phyloP scores from a whole-genome alignment of 345 rosid genomes.

The Eucalyptus viminalis region DNA sequence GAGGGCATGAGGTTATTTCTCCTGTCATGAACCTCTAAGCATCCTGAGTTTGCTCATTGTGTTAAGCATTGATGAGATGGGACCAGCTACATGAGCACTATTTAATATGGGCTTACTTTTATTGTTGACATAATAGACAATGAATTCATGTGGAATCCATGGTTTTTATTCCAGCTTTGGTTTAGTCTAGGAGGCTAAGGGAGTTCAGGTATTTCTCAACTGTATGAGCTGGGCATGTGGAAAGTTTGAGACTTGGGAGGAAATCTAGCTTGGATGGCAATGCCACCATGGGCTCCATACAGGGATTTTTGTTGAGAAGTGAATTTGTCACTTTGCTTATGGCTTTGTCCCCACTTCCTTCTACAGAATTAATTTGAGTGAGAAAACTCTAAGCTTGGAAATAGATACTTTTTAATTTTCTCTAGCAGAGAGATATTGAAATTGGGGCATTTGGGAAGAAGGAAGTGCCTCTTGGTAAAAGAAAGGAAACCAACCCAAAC shows the following conservation, averaged over 20 bases:
- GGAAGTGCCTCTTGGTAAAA: background rate
- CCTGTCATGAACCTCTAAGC: rapidly evolving
- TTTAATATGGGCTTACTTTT: no score
- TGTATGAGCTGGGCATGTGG: background rate
- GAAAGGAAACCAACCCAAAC: no score
- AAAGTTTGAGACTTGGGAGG: background rate
- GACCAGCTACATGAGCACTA: no score
- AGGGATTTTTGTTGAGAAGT: background rate
- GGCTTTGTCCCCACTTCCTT: no score
- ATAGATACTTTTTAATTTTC: rapidly evolving
- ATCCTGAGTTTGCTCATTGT: no score
- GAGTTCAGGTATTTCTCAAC: background rate
- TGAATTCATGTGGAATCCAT: background rate
- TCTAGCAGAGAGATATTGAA: background rate
- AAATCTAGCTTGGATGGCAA: background rate
- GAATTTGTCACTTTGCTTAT: no score
- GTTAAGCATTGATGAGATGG: no score
- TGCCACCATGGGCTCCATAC: background rate
- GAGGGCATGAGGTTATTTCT: no score
- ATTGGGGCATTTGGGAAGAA: background rate
- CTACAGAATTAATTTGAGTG: no score
- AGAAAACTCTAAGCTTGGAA: background rate
- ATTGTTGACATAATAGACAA: no score
- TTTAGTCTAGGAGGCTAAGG: background rate
- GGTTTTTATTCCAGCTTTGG: background rate